These are phyloP conservation scores for Eucalyptus fibrosa DNA, from an alignment of 345 rosid species.

Conservation along the genomic window DNA sequence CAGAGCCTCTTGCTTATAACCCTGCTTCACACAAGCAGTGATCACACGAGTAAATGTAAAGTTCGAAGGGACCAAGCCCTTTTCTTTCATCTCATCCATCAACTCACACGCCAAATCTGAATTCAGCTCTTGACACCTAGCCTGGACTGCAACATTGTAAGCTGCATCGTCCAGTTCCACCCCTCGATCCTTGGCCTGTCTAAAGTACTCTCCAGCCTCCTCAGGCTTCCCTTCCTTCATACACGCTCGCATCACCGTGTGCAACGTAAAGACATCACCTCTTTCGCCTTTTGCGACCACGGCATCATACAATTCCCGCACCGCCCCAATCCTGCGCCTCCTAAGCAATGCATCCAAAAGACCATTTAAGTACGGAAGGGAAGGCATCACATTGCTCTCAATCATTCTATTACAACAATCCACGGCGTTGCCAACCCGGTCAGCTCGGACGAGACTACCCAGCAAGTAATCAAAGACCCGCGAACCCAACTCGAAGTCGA, in stretches of 20 bases:
- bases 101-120: conserved; percentile 22
- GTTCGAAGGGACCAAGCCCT: conserved; percentile 30
- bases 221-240: conserved; percentile 37
- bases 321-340: conserved; percentile 24
- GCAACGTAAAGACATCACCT: conserved; percentile 33
- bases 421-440: conserved; percentile 19
- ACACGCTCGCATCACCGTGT: conserved; percentile 34
- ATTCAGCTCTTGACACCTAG: conserved; percentile 28
- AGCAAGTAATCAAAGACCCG: conserved; percentile 48
- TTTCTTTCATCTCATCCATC: conserved; percentile 54
- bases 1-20: conserved; percentile 49
- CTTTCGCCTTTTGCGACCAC: conserved; percentile 24
- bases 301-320: conserved; percentile 29
- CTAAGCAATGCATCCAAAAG: conserved; percentile 29
- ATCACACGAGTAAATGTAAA: conserved; percentile 37
- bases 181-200: conserved; percentile 32
- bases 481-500: conserved; percentile 23
- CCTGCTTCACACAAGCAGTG: conserved; percentile 44
- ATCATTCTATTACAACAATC: conserved; percentile 33
- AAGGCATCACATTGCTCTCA: conserved; percentile 22
- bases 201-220: conserved; percentile 33
- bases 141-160: conserved; percentile 29
- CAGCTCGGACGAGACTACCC: conserved; percentile 33
- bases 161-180: conserved; percentile 29
- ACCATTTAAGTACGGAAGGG: conserved; percentile 11